Evolutionary conservation across 2,329 filamentous ascomycete species (phyloP), one percentile per base, ranked within the genome.

Genomic region (Tolypocladium amazonense): DNA sequence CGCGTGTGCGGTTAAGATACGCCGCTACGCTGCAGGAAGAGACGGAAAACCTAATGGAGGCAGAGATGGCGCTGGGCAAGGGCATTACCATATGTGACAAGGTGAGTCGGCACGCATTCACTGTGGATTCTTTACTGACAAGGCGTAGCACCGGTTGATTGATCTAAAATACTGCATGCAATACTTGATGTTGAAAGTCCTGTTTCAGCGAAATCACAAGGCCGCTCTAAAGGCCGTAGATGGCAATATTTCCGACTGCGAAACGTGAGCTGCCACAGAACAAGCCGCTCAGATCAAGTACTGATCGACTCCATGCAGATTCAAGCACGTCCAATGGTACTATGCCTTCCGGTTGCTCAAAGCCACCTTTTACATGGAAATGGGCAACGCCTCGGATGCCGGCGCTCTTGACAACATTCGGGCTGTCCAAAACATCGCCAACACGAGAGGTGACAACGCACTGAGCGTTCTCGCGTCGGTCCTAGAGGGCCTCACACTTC

Each of bases 121-220:
- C 18, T 7, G 18, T 23, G 35, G 4, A 3, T 14, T 8, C 12
- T 27, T 33, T n/a, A 23, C 60, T 64, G 33, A 66, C 60, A 54
- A 27, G 7, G n/a, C 12, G 18, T 27, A 76, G 70, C 72, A 77
- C 59, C 73, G 75, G 11, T 62, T 77, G 60, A 68, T 72, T 33
- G 89, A 92, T 65, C 72, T 92, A 45, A 91, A 90, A 70, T 91
- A 91, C 71, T 85, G 84, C 62, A 90, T 91, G 81, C 84, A 90
- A 64, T 89, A 90, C 69, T 76, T 91, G 20, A 82, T 88, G 61
- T 80, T 87, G 56, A 87, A 88, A 65, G 81, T 89, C 1, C 76
- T 90, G 60, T 89, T 87, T 65, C 86, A 88, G 66, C 82, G 85
- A 50, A 90, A 85, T 63, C 83, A 83, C 58, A 89, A 88, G 66